phyloP scores from a whole-genome alignment of 148 eudicot genomes.

The Chenopodium album region DNA sequence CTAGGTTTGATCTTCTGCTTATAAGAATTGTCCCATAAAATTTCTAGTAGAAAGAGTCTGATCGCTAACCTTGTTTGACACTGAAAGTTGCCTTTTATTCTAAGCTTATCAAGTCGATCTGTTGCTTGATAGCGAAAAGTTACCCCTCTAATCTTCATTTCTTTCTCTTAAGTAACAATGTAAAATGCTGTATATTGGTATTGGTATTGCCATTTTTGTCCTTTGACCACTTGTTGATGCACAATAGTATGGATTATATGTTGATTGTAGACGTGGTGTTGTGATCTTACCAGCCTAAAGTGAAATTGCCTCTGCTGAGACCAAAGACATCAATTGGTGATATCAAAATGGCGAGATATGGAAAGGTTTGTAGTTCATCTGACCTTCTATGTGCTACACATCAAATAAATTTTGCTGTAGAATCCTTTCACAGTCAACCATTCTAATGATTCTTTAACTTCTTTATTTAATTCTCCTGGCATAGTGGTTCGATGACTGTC shows the following conservation, averaged over 20 bases:
- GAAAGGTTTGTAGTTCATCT: conserved; percentile 54
- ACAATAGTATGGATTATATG: conserved; percentile 1
- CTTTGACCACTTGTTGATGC: not conserved
- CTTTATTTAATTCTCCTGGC: not conserved
- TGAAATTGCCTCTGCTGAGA: conserved; percentile 64
- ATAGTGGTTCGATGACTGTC: conserved; percentile 93
- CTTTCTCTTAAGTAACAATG: not conserved
- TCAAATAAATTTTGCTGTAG: not conserved
- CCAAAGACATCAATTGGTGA: conserved; percentile 36
- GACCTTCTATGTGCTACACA: not conserved
- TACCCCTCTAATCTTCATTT: not conserved
- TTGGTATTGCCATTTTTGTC: not conserved
- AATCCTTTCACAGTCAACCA: not conserved
- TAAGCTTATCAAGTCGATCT: not conserved
- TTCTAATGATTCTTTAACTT: not conserved
- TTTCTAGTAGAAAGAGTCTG: not conserved
- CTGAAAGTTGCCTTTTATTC: not conserved
- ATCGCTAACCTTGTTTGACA: not conserved
- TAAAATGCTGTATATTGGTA: not conserved
- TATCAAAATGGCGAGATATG: conserved; percentile 73
- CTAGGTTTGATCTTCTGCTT: not conserved
- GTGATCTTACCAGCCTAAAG: conserved; percentile 41
- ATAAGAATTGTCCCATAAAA: not conserved
- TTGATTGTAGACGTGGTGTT: conserved; percentile 20
- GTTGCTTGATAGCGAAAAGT: not conserved